A percentile compares a stretch with the other conserved stretches of the same genome.
Conservation (phyloP, 805 yeast species). For the Schwanniomyces yamadae region DNA sequence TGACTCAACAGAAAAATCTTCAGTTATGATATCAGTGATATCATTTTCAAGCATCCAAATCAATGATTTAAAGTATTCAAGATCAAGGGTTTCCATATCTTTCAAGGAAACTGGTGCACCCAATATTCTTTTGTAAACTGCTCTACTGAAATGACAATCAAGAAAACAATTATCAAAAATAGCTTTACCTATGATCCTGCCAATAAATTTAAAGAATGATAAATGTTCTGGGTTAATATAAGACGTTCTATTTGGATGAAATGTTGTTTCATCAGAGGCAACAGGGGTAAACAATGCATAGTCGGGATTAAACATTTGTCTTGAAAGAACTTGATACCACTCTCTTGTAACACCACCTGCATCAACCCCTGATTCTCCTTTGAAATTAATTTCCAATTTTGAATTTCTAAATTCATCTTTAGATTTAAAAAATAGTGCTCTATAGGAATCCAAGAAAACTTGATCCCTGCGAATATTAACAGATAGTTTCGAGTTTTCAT, state of each 20-base stretch:
- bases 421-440: constrained; percentile 75
- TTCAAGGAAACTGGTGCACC: constrained; percentile 79
- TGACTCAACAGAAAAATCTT: constrained; percentile 88
- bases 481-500: constrained; percentile 48
- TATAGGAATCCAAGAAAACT: constrained; percentile 87
- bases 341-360: constrained; percentile 98
- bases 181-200: constrained; percentile 92
- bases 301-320: constrained; percentile 96
- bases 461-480: constrained; percentile 81
- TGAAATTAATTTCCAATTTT: constrained; percentile 76
- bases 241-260: constrained; percentile 92
- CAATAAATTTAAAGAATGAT: constrained; percentile 91
- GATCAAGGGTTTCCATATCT: constrained; percentile 92
- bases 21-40: constrained; percentile 91
- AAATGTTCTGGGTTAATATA: constrained; percentile 91
- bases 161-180: constrained; percentile 80
- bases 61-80: constrained; percentile 87
- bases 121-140: constrained; percentile 84
- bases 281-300: constrained; percentile 91
- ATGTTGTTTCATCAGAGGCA: constrained; percentile 87
- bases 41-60: constrained; percentile 97
- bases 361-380: constrained; percentile 94
- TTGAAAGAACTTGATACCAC: constrained; percentile 91
- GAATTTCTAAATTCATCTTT: constrained; percentile 70
- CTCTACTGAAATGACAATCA: constrained; percentile 94